Evolutionary conservation across 2,329 filamentous ascomycete species (phyloP).

Genomic region (Coniella lustricola): DNA sequence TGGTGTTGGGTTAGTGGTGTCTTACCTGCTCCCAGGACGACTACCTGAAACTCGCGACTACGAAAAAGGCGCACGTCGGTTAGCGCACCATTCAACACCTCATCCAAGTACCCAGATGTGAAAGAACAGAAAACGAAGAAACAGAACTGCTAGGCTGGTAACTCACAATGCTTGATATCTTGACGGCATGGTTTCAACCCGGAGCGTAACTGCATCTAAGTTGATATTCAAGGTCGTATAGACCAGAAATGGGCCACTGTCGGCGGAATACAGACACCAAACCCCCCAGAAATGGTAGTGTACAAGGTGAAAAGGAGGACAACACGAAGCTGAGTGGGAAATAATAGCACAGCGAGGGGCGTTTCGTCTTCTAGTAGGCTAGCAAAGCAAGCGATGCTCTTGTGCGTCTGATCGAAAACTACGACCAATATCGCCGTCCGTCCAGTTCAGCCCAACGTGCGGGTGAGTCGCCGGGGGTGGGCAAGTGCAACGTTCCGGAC

Average conservation of each 20-base stretch:
- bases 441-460: constrained; percentile 10
- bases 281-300: too few relatives aligned
- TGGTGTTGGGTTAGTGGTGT: constrained; percentile 9
- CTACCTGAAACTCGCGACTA: constrained; percentile 75
- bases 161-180: constrained; percentile 17
- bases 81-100: too few relatives aligned
- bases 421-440: constrained; percentile 10
- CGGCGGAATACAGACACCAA: too few relatives aligned
- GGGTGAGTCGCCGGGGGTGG: constrained; percentile 8
- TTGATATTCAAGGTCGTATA: not conserved
- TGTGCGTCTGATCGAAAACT: too few relatives aligned
- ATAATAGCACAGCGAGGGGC: too few relatives aligned
- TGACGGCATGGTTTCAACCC: constrained; percentile 15
- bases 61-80: constrained; percentile 2
- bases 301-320: too few relatives aligned
- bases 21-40: constrained; percentile 72
- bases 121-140: too few relatives aligned
- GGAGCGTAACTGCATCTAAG: constrained; percentile 12
- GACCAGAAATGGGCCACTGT: not conserved
- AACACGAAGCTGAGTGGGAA: too few relatives aligned
- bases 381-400: too few relatives aligned
- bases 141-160: not conserved
- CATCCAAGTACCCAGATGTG: too few relatives aligned
- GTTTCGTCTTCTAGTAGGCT: too few relatives aligned
- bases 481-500: constrained; percentile 5